Conservation (phyloP, 108 stramenopile genomes). For the Epipyxis sp. region DNA sequence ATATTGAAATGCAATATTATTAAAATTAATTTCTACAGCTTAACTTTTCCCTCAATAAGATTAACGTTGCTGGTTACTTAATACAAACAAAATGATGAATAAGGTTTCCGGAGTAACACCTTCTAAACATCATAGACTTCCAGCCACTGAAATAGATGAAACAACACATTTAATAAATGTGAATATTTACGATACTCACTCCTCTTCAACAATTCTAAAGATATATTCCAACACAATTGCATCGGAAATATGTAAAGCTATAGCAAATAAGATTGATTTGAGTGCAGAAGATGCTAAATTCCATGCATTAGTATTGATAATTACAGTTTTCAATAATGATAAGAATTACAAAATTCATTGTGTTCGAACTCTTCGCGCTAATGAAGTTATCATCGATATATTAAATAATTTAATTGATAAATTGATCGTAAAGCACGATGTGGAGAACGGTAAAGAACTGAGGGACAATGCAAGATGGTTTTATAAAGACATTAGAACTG, state of each 20-base stretch:
- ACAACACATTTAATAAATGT: no score
- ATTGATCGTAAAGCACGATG: background rate
- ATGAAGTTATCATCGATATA: background rate
- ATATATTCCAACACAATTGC: background rate
- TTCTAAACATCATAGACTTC: no score
- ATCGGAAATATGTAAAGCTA: background rate
- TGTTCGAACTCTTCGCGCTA: background rate
- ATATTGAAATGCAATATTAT: no score
- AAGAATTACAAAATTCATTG: background rate
- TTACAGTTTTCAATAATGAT: background rate
- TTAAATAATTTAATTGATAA: background rate
- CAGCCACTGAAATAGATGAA: no score
- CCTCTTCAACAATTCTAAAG: background rate
- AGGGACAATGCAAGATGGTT: background rate
- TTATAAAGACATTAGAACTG: conserved; percentile 4
- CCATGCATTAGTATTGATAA: background rate
- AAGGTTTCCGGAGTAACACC: no score
- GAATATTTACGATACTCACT: background rate
- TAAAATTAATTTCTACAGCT: no score
- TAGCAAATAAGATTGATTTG: background rate
- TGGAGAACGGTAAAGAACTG: background rate
- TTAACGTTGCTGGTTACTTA: no score
- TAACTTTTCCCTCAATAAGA: no score
- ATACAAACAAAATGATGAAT: no score
- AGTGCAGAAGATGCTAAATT: background rate